These are phyloP conservation scores for Aquilaria yunnanensis DNA, from an alignment of 345 rosid species.

Conservation along the genomic window DNA sequence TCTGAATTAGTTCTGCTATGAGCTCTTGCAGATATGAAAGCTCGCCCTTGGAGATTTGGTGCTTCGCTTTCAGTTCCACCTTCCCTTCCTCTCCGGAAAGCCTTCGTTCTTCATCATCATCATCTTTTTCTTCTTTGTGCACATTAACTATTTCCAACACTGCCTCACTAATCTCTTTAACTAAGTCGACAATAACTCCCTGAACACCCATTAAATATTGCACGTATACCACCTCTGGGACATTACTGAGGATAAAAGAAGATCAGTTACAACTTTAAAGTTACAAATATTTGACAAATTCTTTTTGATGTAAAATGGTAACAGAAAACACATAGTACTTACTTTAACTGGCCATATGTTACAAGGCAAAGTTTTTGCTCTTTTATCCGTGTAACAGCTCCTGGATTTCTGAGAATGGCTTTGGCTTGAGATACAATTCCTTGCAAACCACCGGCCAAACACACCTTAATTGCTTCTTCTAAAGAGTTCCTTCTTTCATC, in stretches of 20 bases:
- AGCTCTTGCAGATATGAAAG: constrained; percentile 41
- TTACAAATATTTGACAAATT: background rate
- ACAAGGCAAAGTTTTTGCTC: constrained; percentile 48
- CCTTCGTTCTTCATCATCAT: constrained; percentile 12
- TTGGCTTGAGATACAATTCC: constrained; percentile 67
- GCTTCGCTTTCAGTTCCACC: constrained; percentile 20
- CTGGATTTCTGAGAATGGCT: constrained; percentile 48
- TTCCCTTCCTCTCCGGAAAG: constrained; percentile 5
- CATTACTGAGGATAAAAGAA: constrained; percentile 34
- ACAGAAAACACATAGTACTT: constrained; percentile 12
- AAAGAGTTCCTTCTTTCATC: constrained; percentile 55
- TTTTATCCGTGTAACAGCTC: constrained; percentile 30
- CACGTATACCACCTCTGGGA: constrained; percentile 48
- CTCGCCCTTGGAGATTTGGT: constrained; percentile 31
- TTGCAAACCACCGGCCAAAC: constrained; percentile 43
- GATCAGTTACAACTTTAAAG: background rate
- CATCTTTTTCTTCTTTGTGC: constrained; percentile 12
- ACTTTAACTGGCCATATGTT: constrained; percentile 69
- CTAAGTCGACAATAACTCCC: constrained; percentile 58
- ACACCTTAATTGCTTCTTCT: constrained; percentile 54
- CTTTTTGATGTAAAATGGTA: background rate
- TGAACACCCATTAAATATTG: constrained; percentile 59
- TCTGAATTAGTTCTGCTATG: constrained; percentile 24
- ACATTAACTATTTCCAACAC: constrained; percentile 22
- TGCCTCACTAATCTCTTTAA: constrained; percentile 46